Percentiles rank a stretch among this genome's conserved stretches.
Conservation (phyloP, 2,329 filamentous ascomycete species). For the Cladosporium velox region DNA sequence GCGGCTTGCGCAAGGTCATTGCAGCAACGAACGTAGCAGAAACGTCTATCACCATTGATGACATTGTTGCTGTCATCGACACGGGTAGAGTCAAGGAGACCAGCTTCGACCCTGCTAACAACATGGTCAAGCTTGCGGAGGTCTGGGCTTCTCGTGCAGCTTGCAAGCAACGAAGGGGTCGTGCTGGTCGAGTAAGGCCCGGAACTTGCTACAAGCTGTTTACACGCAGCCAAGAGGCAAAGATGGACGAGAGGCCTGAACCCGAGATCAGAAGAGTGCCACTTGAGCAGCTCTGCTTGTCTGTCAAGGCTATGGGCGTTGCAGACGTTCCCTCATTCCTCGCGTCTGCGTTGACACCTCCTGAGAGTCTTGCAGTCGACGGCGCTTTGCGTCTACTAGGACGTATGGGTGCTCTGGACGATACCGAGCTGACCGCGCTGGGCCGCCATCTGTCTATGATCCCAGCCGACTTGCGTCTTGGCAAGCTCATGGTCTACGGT, state of each 20-base stretch:
- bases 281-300: constrained; percentile 89
- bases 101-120: constrained; percentile 85
- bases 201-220: constrained; percentile 96
- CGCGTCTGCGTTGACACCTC: constrained; percentile 83
- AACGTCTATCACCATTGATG: constrained; percentile 97
- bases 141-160: constrained; percentile 93
- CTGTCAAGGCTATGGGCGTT: constrained; percentile 93
- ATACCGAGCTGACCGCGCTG: constrained; percentile 82
- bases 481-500: constrained; percentile 93
- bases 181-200: constrained; percentile 87
- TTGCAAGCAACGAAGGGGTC: constrained; percentile 89
- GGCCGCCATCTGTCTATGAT: constrained; percentile 94
- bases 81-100: constrained; percentile 96
- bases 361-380: constrained; percentile 80
- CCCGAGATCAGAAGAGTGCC: constrained; percentile 93
- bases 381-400: constrained; percentile 77
- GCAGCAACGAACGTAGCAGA: constrained; percentile 96
- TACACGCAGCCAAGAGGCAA: constrained; percentile 77
- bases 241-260: constrained; percentile 86
- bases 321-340: constrained; percentile 79
- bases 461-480: constrained; percentile 86
- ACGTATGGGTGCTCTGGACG: constrained; percentile 86
- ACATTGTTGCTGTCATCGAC: constrained; percentile 94
- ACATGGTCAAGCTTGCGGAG: constrained; percentile 92
- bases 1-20: constrained; percentile 85